These are phyloP conservation scores for Plasmopara muralis DNA, from an alignment of 352 stramenopile genomes.

Conservation along the genomic window DNA sequence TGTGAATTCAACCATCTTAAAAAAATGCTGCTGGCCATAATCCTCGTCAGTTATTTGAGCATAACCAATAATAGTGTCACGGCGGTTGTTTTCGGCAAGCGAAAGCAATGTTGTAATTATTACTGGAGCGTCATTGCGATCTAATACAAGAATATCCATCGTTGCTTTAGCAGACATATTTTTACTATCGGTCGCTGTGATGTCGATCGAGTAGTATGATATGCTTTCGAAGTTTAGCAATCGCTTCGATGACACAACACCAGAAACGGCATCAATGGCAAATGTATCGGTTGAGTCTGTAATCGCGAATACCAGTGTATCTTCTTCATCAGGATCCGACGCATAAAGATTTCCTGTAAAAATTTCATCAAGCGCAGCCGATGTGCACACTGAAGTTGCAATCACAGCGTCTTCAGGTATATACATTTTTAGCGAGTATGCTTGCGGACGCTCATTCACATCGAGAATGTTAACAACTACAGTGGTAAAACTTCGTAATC, in stretches of 20 bases:
- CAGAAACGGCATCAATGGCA: slow-evolving; percentile 8
- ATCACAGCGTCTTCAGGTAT: slow-evolving; percentile 21
- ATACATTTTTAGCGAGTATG: slow-evolving; percentile 5
- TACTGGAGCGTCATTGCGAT: slow-evolving; percentile 22
- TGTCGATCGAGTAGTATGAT: slow-evolving; percentile 7
- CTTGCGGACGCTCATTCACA: slow-evolving; percentile 15
- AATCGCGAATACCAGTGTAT: slow-evolving; percentile 10
- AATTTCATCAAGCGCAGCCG: slow-evolving; percentile 5
- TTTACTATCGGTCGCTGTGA: slow-evolving; percentile 8
- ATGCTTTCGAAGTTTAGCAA: slow-evolving; percentile 19
- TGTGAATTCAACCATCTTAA: slow-evolving; percentile 9
- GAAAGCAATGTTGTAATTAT: slow-evolving; percentile 8
- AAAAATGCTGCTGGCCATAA: slow-evolving; percentile 15
- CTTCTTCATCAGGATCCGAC: slow-evolving; percentile 14
- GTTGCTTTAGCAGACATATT: slow-evolving; percentile 6
- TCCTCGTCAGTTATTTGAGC: slow-evolving; percentile 17
- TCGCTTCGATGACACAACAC: slow-evolving; percentile 4
- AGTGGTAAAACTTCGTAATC: slow-evolving; percentile 9
- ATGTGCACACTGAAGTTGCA: slow-evolving; percentile 6
- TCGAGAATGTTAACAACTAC: slow-evolving; percentile 10
- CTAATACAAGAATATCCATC: slow-evolving; percentile 16
- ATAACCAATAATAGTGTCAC: slow-evolving; percentile 5
- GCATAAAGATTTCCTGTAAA: slow-evolving; percentile 8
- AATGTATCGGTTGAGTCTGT: slow-evolving; percentile 14
- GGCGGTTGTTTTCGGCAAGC: slow-evolving; percentile 8